Evolutionary conservation across 495 filamentous ascomycete genomes (phyloP).

Genomic region (Talaromyces stipitatus): DNA sequence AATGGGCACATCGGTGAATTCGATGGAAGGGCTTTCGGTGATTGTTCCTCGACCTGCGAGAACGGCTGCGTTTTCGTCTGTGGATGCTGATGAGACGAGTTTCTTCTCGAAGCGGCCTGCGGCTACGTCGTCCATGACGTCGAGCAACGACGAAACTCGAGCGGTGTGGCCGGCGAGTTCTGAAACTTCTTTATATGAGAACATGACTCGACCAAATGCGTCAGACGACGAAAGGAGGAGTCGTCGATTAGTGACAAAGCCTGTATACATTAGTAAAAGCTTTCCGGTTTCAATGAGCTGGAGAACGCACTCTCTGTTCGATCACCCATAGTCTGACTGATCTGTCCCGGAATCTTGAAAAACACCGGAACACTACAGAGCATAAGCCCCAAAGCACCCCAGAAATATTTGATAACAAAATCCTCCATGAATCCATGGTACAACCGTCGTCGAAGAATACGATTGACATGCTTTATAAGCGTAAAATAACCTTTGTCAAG

Average conservation of each 20-base stretch:
- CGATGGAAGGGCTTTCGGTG: conserved; percentile 71
- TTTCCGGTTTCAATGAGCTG: conserved; percentile 14
- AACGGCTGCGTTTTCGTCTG: conserved; percentile 67
- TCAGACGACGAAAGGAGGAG: conserved; percentile 89
- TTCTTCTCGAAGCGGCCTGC: conserved; percentile 91
- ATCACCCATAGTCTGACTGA: conserved; percentile 73
- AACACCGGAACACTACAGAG: conserved; percentile 97
- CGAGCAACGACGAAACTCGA: conserved; percentile 76
- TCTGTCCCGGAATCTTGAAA: conserved; percentile 76
- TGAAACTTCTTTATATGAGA: conserved; percentile 95
- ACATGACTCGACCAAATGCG: conserved; percentile 95
- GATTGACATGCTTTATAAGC: conserved; percentile 96
- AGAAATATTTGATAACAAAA: conserved; percentile 98
- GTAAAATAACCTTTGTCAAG: conserved; percentile 98
- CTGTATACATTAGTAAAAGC: conserved; percentile 20
- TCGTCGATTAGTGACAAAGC: conserved; percentile 87
- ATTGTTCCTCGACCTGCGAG: conserved; percentile 71
- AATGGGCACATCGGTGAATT: conserved; percentile 89
- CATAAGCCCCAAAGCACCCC: conserved; percentile 86
- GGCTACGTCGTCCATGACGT: conserved; percentile 91
- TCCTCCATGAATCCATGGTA: conserved; percentile 99
- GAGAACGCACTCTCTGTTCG: conserved; percentile 68
- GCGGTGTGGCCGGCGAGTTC: conserved; percentile 93
- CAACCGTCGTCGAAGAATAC: conserved; percentile 78
- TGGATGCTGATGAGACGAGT: conserved; percentile 78